Conservation (phyloP, 2,329 filamentous ascomycete species). For the Alternaria sp. region DNA sequence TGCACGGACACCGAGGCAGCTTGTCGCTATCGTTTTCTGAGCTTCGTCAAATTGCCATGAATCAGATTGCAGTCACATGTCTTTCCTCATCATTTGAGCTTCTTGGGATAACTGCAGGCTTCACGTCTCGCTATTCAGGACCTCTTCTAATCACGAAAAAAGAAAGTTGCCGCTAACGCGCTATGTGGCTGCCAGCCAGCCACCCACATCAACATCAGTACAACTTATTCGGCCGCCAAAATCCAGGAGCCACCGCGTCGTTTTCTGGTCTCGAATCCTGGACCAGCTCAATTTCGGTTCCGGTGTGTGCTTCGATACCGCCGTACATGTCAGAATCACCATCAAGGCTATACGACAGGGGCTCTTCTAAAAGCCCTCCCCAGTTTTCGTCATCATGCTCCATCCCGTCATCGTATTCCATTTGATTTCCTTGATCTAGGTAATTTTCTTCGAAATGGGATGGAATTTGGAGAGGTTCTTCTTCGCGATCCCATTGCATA, state of each 20-base stretch:
- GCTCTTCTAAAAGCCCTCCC: background rate
- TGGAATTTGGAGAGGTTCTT: background rate
- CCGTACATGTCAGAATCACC: background rate
- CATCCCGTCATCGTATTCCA: background rate
- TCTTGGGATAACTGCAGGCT: background rate
- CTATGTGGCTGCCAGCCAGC: background rate
- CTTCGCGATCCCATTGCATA: background rate
- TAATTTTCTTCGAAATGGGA: background rate
- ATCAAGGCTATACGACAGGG: background rate
- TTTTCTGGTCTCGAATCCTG: constrained; percentile 3
- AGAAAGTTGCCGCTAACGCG: background rate
- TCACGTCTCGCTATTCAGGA: background rate
- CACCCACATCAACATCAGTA: constrained; percentile 43
- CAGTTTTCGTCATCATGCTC: background rate
- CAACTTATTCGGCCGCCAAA: constrained; percentile 55
- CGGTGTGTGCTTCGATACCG: background rate
- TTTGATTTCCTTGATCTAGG: background rate
- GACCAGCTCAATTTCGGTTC: background rate
- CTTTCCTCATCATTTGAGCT: background rate
- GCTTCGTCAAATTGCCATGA: background rate
- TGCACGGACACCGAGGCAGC: constrained; percentile 17
- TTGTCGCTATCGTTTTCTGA: background rate
- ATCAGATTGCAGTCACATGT: background rate
- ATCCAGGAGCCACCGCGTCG: constrained; percentile 36
- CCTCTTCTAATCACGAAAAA: background rate